These are phyloP conservation scores for Euphorbia celastroides DNA, from an alignment of 441 rosid species.

Conservation along the genomic window DNA sequence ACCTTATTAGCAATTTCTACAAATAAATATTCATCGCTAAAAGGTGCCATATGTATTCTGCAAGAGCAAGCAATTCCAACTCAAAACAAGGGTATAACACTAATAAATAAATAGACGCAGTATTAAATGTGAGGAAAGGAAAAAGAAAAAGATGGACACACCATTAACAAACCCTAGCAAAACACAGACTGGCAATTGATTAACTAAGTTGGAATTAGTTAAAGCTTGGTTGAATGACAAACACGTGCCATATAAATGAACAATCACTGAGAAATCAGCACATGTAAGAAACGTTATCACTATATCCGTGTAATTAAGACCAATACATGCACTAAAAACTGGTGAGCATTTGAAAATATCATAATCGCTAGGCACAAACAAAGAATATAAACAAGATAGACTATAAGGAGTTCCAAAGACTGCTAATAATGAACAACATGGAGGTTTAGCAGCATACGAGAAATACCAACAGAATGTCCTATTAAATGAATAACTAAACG, in stretches of 20 bases:
- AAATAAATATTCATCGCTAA: slow-evolving; percentile 87
- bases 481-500: neutral
- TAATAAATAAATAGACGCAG: neutral
- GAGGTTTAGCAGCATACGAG: neutral
- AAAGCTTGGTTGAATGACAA: neutral
- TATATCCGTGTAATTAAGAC: neutral
- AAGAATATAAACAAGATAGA: neutral
- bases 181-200: neutral
- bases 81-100: slow-evolving; percentile 12
- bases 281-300: neutral
- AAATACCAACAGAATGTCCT: neutral
- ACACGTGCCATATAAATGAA: neutral
- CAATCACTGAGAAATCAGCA: neutral
- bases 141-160: neutral
- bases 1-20: slow-evolving; percentile 98
- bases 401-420: neutral
- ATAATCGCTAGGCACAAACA: neutral
- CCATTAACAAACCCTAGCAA: neutral
- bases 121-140: neutral
- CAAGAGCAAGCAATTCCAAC: slow-evolving; percentile 26
- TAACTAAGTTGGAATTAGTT: neutral
- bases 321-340: neutral
- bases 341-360: neutral
- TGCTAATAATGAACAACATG: neutral
- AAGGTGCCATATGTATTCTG: slow-evolving; percentile 98